Base-by-base conservation (phyloP, 371 early-diverging fungal genomes). In the Conidiobolus coronatus region DNA sequence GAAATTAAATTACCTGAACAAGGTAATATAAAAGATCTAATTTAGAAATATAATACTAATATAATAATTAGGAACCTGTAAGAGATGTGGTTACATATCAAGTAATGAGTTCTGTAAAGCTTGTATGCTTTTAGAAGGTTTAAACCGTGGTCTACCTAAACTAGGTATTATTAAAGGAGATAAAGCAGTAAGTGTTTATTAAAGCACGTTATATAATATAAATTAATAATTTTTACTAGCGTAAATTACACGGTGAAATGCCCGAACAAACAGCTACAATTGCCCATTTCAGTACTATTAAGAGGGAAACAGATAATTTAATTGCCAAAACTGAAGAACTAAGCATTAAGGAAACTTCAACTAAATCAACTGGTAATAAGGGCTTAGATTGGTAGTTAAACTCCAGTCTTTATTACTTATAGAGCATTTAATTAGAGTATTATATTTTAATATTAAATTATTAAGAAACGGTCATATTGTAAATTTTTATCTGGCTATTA, bases 31-130 rank as follows among this genome's bases (percentile, higher is more conserved):
- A 36, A 21, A 14, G 15, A 22, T 37, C 5, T 12, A 24, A 14
- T 35, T 42, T 22, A 36, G 3, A 34, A 24, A 6, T 50, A 17
- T 24, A 35, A 3, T 11, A 36, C 17, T 12, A 9, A 40, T 57
- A 7, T 55, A 52, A 5, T 55, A 51, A 0, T 49, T 56, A 55
- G 45, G 70, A 37, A 68, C 65, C 2, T 94, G 95, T 58, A 68
- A 73, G 41, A 70, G 90, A 24, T 96, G 96, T 56, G 96, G 96
- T 7, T 94, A 90, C 60, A 91, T 96, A 62, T 77, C 89, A 14
- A 82, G 83, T 33, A 83, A 90, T 50, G 64, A 69, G 20, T 55
- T 91, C 9, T 96, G 96, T 60, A 93, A 93, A 58, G 94, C 96
- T 0, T 96, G 96, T 57, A 66, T 86, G 18, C 59, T 96, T 49